Evolutionary conservation across 2,329 filamentous ascomycete genomes (phyloP).

Genomic region (Hirsutella thompsonii): DNA sequence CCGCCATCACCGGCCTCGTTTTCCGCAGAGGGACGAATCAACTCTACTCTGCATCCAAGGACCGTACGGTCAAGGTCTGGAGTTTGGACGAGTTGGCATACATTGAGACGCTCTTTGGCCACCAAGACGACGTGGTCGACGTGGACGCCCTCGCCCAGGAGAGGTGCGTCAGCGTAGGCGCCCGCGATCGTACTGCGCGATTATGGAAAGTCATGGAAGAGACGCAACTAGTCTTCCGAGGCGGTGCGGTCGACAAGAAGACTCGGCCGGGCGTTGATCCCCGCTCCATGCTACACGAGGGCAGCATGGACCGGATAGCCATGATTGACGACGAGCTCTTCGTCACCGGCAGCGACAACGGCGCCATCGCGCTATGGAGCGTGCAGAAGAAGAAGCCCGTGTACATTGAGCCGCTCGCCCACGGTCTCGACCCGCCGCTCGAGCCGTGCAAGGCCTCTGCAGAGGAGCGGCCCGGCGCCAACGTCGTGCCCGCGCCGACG

Average conservation of each 20-base stretch:
- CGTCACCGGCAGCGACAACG: conserved; percentile 88
- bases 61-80: conserved; percentile 93
- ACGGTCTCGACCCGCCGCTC: conserved; percentile 68
- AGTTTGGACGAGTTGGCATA: conserved; percentile 86
- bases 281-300: conserved; percentile 52
- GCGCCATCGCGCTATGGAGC: conserved; percentile 75
- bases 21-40: conserved; percentile 86
- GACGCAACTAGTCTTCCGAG: conserved; percentile 87
- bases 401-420: conserved; percentile 64
- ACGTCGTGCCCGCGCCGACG: conserved; percentile 48
- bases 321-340: conserved; percentile 84
- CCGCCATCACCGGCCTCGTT: conserved; percentile 69
- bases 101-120: conserved; percentile 89
- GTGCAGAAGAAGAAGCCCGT: conserved; percentile 91
- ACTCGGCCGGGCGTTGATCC: conserved; percentile 27
- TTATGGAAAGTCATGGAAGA: conserved; percentile 96
- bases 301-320: conserved; percentile 82
- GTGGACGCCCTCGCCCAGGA: conserved; percentile 76
- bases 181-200: conserved; percentile 79
- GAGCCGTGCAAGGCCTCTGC: conserved; percentile 58
- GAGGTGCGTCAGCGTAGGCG: conserved; percentile 81
- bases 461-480: conserved; percentile 48
- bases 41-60: conserved; percentile 79
- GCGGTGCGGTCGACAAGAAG: conserved; percentile 54
- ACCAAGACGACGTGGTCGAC: conserved; percentile 82